Conservation (phyloP, 2,329 filamentous ascomycete genomes). For the Zymoseptoria pseudotritici region DNA sequence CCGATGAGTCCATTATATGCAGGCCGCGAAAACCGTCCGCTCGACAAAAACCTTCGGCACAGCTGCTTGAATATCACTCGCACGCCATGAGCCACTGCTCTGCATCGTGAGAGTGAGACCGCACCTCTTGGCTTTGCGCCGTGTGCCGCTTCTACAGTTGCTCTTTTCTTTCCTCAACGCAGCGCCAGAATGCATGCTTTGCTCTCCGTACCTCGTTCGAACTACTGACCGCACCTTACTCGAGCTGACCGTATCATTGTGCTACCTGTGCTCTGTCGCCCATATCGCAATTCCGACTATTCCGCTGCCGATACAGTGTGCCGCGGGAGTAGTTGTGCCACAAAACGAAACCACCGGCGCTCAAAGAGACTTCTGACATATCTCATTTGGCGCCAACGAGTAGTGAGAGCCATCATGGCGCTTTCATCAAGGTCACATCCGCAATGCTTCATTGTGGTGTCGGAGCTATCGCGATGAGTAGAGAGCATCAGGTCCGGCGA, state of each 20-base stretch:
- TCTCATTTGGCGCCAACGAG: background rate
- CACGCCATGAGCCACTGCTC: background rate
- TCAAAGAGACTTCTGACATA: background rate
- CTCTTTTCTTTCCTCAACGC: background rate
- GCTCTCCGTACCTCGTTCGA: background rate
- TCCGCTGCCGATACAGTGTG: background rate
- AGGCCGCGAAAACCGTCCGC: background rate
- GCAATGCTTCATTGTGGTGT: background rate
- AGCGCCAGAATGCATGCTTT: background rate
- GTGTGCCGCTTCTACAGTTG: background rate
- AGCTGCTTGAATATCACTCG: background rate
- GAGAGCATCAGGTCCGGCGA: background rate
- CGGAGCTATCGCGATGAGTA: background rate
- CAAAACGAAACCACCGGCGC: background rate
- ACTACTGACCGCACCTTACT: background rate
- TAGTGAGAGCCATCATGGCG: background rate
- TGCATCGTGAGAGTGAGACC: background rate
- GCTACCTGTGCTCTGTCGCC: background rate
- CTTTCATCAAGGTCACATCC: constrained; percentile 6
- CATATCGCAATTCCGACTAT: background rate
- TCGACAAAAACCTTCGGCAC: background rate
- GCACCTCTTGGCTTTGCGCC: background rate
- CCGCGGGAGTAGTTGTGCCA: background rate
- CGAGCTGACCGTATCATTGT: background rate
- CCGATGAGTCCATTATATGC: background rate